These are phyloP conservation scores for Phoma sp. DNA, from an alignment of 2,329 filamentous ascomycete genomes.

Conservation along the genomic window DNA sequence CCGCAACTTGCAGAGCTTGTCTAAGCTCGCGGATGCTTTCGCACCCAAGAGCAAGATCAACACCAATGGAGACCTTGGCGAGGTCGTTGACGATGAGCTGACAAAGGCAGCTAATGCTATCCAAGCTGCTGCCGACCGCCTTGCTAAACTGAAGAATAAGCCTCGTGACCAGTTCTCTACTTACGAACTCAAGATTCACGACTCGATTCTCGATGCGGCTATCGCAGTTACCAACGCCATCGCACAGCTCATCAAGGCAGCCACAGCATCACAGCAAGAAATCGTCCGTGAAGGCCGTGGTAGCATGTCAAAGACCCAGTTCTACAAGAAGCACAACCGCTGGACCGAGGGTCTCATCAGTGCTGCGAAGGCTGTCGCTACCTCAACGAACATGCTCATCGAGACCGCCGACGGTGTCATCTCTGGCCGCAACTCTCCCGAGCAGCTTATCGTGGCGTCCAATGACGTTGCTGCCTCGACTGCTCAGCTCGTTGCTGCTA, in stretches of 20 bases:
- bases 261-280: constrained; percentile 90
- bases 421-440: constrained; percentile 87
- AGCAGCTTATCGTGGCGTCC: constrained; percentile 96
- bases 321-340: constrained; percentile 99
- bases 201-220: constrained; percentile 91
- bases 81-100: constrained; percentile 90
- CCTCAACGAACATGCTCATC: constrained; percentile 93
- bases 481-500: constrained; percentile 93
- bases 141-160: constrained; percentile 94
- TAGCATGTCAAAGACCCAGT: constrained; percentile 84
- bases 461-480: constrained; percentile 97
- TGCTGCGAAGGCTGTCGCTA: constrained; percentile 93
- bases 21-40: constrained; percentile 90
- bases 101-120: constrained; percentile 95
- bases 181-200: constrained; percentile 95
- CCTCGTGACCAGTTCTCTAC: constrained; percentile 94
- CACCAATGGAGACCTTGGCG: constrained; percentile 84
- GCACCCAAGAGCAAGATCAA: constrained; percentile 88
- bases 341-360: constrained; percentile 99
- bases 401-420: constrained; percentile 98
- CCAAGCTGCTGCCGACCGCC: constrained; percentile 84
- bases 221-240: constrained; percentile 94
- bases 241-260: constrained; percentile 91
- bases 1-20: constrained; percentile 89
- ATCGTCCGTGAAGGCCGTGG: constrained; percentile 94